Evolutionary conservation across 2,329 filamentous ascomycete species (phyloP).

Genomic region (Diplocarpon mali): DNA sequence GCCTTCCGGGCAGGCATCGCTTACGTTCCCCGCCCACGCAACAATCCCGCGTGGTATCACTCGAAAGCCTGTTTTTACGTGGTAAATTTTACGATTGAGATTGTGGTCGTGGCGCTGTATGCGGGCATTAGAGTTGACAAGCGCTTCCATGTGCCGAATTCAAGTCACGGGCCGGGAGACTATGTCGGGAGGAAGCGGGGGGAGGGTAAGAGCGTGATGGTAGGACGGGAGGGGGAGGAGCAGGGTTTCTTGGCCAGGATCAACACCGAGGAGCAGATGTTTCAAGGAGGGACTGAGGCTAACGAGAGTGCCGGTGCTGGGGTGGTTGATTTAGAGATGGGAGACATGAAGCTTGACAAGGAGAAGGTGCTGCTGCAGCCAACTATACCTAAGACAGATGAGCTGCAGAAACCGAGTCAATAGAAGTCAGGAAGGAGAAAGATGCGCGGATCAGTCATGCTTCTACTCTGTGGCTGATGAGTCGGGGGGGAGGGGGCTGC

Average conservation of each 20-base stretch:
- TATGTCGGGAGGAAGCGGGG: slow-evolving; percentile 21
- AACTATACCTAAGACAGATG: neutral
- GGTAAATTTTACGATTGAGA: slow-evolving; percentile 67
- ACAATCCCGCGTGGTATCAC: slow-evolving; percentile 57
- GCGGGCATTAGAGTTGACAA: slow-evolving; percentile 58
- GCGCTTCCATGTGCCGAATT: slow-evolving; percentile 65
- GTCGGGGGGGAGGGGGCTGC: neutral
- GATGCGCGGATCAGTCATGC: neutral
- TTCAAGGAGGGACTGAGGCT: slow-evolving; percentile 1
- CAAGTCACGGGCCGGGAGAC: slow-evolving; percentile 45
- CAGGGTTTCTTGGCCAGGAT: slow-evolving; percentile 6
- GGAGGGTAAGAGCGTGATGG: neutral
- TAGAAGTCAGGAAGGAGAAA: neutral
- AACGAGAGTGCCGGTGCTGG: neutral
- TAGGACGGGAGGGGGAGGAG: neutral
- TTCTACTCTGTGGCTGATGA: neutral
- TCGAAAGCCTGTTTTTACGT: slow-evolving; percentile 64
- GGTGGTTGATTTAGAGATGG: slow-evolving; percentile 3
- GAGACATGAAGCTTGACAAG: neutral
- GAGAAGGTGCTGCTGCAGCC: neutral
- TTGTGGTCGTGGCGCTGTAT: slow-evolving; percentile 58
- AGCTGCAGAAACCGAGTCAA: too few species aligned
- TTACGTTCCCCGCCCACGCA: slow-evolving; percentile 32
- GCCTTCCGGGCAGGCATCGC: slow-evolving; percentile 51
- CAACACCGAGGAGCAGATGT: slow-evolving; percentile 12